phyloP scores from a whole-genome alignment of 805 yeast species.

The Alloascoidea africana region DNA sequence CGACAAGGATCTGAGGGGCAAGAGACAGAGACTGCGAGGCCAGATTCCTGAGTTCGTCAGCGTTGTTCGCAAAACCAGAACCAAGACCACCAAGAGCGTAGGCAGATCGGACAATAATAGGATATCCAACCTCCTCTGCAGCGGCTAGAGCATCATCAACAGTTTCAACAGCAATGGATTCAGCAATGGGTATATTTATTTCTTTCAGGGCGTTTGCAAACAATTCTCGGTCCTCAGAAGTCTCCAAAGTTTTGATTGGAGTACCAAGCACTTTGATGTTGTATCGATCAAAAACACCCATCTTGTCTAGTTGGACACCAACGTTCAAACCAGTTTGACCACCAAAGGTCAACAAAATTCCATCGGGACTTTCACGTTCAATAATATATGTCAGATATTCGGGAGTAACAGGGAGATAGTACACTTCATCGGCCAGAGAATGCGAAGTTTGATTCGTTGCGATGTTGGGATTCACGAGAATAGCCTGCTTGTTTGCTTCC shows the following conservation, averaged over 20 bases:
- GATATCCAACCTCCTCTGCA: conserved; percentile 80
- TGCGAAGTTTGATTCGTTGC: conserved; percentile 97
- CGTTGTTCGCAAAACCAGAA: conserved; percentile 87
- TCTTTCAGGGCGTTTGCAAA: conserved; percentile 92
- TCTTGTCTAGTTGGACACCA: conserved; percentile 86
- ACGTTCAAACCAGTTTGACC: conserved; percentile 97
- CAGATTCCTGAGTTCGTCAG: conserved; percentile 69
- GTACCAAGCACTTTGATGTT: conserved; percentile 94
- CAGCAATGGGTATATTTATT: conserved; percentile 92
- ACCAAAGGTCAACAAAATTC: conserved; percentile 90
- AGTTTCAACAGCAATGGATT: conserved; percentile 87
- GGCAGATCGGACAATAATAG: conserved; percentile 94
- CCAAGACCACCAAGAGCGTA: conserved; percentile 96
- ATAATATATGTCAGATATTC: conserved; percentile 92
- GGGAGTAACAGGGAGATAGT: conserved; percentile 91
- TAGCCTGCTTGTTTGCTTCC: conserved; percentile 77
- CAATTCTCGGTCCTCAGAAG: conserved; percentile 94
- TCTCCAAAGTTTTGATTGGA: conserved; percentile 88
- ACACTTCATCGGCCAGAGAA: conserved; percentile 87
- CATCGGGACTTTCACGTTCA: conserved; percentile 94
- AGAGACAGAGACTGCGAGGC: conserved; percentile 80
- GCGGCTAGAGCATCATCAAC: conserved; percentile 91
- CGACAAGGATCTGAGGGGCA: conserved; percentile 92
- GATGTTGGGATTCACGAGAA: conserved; percentile 86
- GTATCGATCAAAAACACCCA: conserved; percentile 85